These are phyloP conservation scores for Rhododendron simsii DNA, from an alignment of 148 eudicot genomes.

Conservation along the genomic window DNA sequence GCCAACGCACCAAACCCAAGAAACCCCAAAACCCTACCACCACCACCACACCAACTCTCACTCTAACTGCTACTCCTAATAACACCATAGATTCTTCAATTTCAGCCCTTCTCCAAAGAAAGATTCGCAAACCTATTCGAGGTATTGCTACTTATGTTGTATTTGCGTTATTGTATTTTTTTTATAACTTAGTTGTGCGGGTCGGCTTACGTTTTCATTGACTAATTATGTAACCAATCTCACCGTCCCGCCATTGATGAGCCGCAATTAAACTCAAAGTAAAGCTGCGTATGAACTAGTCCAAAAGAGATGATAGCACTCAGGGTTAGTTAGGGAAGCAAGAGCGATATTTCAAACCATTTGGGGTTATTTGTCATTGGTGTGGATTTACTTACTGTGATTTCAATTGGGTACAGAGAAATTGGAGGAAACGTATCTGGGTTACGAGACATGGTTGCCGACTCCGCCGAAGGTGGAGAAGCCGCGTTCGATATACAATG, in stretches of 20 bases:
- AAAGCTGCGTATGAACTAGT: no score
- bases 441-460: conserved; percentile 78
- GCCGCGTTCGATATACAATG: conserved; percentile 77
- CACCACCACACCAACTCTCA: conserved; percentile 9
- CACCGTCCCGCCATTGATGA: no score
- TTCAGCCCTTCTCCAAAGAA: conserved; percentile 48
- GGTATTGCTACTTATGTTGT: conserved; percentile 24
- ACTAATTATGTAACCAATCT: no score
- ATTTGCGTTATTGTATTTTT: not conserved
- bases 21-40: conserved; percentile 19
- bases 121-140: conserved; percentile 20
- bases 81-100: conserved; percentile 26
- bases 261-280: no score
- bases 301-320: no score
- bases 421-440: conserved; percentile 51
- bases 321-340: not conserved
- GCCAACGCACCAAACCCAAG: conserved; percentile 38
- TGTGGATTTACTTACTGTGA: not conserved
- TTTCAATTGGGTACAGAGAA: conserved; percentile 18
- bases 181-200: no score
- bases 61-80: not conserved
- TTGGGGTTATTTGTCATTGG: not conserved
- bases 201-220: no score
- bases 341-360: not conserved
- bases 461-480: conserved; percentile 69